Base-by-base conservation (phyloP, 2,329 filamentous ascomycete genomes). In the Pyrenophora graminea region DNA sequence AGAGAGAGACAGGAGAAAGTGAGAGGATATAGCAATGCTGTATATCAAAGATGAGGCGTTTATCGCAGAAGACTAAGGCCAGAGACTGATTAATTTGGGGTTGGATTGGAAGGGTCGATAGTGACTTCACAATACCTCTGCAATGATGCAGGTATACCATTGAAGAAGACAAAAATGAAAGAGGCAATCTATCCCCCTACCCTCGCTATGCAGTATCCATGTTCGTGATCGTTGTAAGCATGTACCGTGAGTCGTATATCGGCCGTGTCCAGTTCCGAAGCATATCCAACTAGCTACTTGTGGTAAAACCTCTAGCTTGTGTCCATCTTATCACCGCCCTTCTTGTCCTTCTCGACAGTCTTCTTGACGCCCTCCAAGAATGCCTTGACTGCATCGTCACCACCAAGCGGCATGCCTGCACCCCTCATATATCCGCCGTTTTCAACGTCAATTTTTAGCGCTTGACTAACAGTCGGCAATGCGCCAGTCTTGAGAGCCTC, bases 311-410 rank as follows among this genome's bases (percentile, higher is more conserved):
- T 32, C 40, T 53, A 72, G 30, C 54, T 63, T 10, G 68, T 70
- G 32, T 71, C 69, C 70, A 73, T 73, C n/a, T 66, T 57, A 33
- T 68, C 62, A 8, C 60, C 64, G 1, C 38, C 45, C 21, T 68
- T 64, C 33, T 60, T 59, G n/a, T 75, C 71, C 52, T 77, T 79
- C 61, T 88, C 82, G 0, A 91, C 88, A 5, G 85, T 86, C 76
- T 84, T 87, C 80, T 89, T 94, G 40, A 97, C 86, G 3, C 93
- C 94, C 48, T 95, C 85, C 18, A 99, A 82, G 74, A 99, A 99
- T 3, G 89, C 90, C 76, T 95, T 88, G 1, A 99, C 86, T 10
- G 93, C 93, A 63, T 94, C 88, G 5, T 89, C 90, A 45, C 92
- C 92, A 37, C 92, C 93, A 39, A 97, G 75, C 2, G 93, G 92